Base-by-base conservation (phyloP, 2,329 filamentous ascomycete genomes). In the Pseudocercospora crystallina region DNA sequence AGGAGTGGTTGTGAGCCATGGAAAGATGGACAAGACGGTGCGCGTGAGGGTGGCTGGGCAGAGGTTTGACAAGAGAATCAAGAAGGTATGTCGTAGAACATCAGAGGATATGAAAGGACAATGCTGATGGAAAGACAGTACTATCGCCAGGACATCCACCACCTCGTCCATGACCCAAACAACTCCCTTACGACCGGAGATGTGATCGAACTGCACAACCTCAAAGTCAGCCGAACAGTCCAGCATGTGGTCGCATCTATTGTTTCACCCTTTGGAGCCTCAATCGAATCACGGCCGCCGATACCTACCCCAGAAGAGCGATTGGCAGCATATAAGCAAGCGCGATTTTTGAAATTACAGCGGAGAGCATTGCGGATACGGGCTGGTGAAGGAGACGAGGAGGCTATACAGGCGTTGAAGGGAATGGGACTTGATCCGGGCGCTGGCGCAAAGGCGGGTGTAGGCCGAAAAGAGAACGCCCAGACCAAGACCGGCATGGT, bases 91-190 rank as follows among this genome's bases (percentile, higher is more conserved):
- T 20, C n/a, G 17, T 29, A 5, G 8, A 8, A 30, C 9, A n/a
- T 26, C 15, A 29, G 20, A 30, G 39, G 20, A 15, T 26, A 5
- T 39, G 34, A 5, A 12, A 14, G 11, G 31, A 8, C 13, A 30
- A 38, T 30, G 39, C 20, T 43, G 17, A 49, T 37, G 26, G 26
- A 12, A 20, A 14, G 32, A 15, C 59, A 86, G 84, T 75, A 79
- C 73, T 91, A 87, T 69, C 80, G 84, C 63, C 74, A 79, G 38
- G 80, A 81, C 15, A 76, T 79, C 58, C 80, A 82, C 59, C 80
- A 86, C 66, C 81, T 92, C 29, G 87, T 91, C 33, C 86, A 90
- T 74, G 89, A 94, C 70, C 89, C 89, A 26, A 82, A 82, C 69
- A 81, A 83, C 60, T 90, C 86, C 20, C 79, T 90, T 33, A 79